phyloP scores from a whole-genome alignment of 495 filamentous ascomycete genomes.

The Hyaloscypha bicolor region DNA sequence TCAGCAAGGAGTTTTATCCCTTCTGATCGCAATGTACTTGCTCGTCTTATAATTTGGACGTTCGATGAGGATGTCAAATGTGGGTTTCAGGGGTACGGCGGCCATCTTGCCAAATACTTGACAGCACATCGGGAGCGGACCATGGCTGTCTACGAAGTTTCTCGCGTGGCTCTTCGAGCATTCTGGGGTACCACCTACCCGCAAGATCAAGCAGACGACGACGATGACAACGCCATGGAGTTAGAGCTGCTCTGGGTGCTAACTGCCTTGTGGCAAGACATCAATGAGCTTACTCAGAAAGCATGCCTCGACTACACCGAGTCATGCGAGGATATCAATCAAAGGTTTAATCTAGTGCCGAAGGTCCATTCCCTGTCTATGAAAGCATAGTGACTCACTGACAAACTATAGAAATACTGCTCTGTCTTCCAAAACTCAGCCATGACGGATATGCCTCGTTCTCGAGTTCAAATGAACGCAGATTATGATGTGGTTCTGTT shows the following conservation, averaged over 20 bases:
- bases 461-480: slow-evolving; percentile 48
- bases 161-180: slow-evolving; percentile 25
- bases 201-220: slow-evolving; percentile 48
- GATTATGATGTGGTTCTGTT: slow-evolving; percentile 50
- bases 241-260: slow-evolving; percentile 18
- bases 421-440: slow-evolving; percentile 40
- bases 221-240: slow-evolving; percentile 45
- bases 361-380: slow-evolving; percentile 1
- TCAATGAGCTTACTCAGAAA: slow-evolving; percentile 10
- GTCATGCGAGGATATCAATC: slow-evolving; percentile 20
- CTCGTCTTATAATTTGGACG: slow-evolving; percentile 34
- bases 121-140: slow-evolving; percentile 15
- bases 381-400: neutral
- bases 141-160: slow-evolving; percentile 29
- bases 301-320: slow-evolving; percentile 3
- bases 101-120: slow-evolving; percentile 31
- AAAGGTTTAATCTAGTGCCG: slow-evolving; percentile 25
- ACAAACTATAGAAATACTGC: slow-evolving; percentile 28
- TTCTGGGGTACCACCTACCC: slow-evolving; percentile 49
- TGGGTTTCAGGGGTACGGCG: slow-evolving; percentile 33
- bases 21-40: slow-evolving; percentile 20
- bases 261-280: slow-evolving; percentile 21
- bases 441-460: slow-evolving; percentile 38
- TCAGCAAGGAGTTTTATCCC: neutral
- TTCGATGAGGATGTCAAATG: slow-evolving; percentile 36